Base-by-base conservation (phyloP, 805 yeast genomes). In the Hanseniaspora singularis region DNA sequence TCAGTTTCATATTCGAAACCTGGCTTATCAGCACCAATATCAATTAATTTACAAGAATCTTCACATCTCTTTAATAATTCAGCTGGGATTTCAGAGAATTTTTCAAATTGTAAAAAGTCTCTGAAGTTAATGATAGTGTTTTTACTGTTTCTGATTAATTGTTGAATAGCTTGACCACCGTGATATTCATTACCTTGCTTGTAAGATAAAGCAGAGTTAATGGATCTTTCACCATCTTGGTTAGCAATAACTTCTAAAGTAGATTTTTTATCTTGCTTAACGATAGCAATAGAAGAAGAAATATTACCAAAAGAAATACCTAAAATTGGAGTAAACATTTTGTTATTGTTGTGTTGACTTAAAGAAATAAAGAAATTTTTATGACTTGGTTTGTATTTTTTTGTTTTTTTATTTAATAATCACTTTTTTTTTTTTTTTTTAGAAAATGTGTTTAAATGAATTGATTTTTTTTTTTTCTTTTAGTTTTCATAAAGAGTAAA, bases 231-330 rank as follows among this genome's bases (percentile, higher is more conserved):
- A 65, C 98, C 98, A 62, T 92, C 98, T 55, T 94, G 96, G 77
- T 92, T 89, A 55, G 98, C 98, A 64, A 92, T 89, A 55, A 92
- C 95, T 62, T 92, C 96, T 53, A 86, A 92, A 50, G 61, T 64
- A 40, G 59, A 56, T 64, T 81, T 83, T 52, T 96, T 96, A 59
- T 89, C 96, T 54, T 70, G 65, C 52, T 73, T 68, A 55, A 88
- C 82, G 59, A 79, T 84, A 41, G 97, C 96, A 63, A 92, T 87
- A 50, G 96, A 84, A 41, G 96, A 82, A 51, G 95, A 77, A 40
- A 95, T 81, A 76, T 92, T 92, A 65, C 98, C 98, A 65, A 92
- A 89, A 36, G 96, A 79, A 63, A 92, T 76, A 67, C 98, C 98
- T 65, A 92, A 83, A 55, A 86, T 83, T 56, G 82, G 69, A 51